These are phyloP conservation scores for Bifiguratus adelaidae DNA, from an alignment of 192 early-diverging fungal species.

Conservation along the genomic window DNA sequence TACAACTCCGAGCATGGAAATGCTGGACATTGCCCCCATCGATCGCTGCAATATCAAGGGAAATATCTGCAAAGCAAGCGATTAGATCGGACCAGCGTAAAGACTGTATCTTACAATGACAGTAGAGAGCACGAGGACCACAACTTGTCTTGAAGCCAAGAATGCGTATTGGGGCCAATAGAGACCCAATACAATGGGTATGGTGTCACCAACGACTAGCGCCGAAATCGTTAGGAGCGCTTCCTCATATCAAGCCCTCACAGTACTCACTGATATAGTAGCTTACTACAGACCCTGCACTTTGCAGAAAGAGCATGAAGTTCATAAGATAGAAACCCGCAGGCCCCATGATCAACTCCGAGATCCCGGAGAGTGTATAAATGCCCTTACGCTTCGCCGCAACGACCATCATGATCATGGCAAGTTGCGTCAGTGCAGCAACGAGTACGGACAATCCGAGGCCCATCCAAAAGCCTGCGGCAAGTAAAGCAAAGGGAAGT, in stretches of 20 bases:
- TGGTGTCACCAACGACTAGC: constrained; percentile 33
- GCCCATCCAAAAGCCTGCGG: constrained; percentile 49
- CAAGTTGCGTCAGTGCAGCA: constrained; percentile 28
- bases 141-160: constrained; percentile 14
- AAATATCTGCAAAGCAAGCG: constrained; percentile 29
- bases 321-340: constrained; percentile 38
- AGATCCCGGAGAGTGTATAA: constrained; percentile 39
- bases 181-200: constrained; percentile 24
- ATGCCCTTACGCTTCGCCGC: constrained; percentile 32
- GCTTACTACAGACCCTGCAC: constrained; percentile 48
- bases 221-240: background rate
- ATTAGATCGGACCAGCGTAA: too few relatives aligned
- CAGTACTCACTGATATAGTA: constrained; percentile 37
- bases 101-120: too few relatives aligned
- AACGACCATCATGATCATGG: constrained; percentile 42
- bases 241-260: background rate
- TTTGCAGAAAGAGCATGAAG: constrained; percentile 44
- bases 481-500: constrained; percentile 49
- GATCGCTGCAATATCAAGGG: constrained; percentile 53
- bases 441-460: constrained; percentile 31
- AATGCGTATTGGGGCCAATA: constrained; percentile 16
- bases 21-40: constrained; percentile 39
- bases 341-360: constrained; percentile 37
- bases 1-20: constrained; percentile 44
- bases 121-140: constrained; percentile 4